Evolutionary conservation across 192 early-diverging fungal genomes (phyloP), one percentile per base, ranked within the genome.

Genomic region (Gonapodya prolifera): DNA sequence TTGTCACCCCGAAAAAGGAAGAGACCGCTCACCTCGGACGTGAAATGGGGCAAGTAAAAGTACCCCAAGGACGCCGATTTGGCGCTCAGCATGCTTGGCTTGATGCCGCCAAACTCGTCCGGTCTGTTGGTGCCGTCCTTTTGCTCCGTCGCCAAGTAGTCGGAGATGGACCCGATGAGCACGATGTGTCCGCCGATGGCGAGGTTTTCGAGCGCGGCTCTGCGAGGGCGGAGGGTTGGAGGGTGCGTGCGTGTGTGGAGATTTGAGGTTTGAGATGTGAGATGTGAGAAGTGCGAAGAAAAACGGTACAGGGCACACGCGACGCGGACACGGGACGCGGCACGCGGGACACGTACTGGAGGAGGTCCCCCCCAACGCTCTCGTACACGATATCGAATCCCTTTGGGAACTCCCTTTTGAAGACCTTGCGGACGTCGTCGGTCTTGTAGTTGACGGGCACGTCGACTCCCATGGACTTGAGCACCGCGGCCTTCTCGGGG

Each of bases 321-420:
- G 45, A 61, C 8, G 45, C 45, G 8, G 23, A 23, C 8, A 61
- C 8, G 45, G 45, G 23, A 86, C 76, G 34, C 84, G 83, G 23
- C 45, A 61, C 45, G 8, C 76, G 34, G 83, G 83, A 61, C 45
- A 61, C 45, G 8, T 16, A 61, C 45, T 84, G 78, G 34, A 89
- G 82, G 79, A 84, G 86, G 35, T 87, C 75, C 2, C 88, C 88
- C 35, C 88, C 88, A 23, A 89, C 84, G 28, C 77, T 80, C 78
- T 89, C 88, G 83, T 84, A 89, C 0, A 89, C 84, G 70, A 89
- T 84, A 76, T 89, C 86, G 30, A 88, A 79, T 17, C 88, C 88
- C 31, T 79, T 78, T 34, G 84, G 85, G 75, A 87, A 88, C 81
- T 88, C 87, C 34, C 83, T 85, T 76, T 82, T 83, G 74, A 89